Base-by-base conservation (phyloP, 257 asterid genomes). In the Verbena officinalis region DNA sequence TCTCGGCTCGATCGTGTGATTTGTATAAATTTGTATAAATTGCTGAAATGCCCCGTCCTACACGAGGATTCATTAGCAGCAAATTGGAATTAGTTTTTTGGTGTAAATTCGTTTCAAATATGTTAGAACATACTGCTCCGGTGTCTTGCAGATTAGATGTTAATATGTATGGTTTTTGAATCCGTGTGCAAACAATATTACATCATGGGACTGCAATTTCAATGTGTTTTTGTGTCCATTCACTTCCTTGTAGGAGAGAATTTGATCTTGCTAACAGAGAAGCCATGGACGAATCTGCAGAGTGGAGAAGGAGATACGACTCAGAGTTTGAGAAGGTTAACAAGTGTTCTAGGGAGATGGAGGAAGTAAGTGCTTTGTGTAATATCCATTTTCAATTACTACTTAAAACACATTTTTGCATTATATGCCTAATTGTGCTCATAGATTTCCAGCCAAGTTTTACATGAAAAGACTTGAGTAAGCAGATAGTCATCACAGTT, bases 221-320 rank as follows among this genome's bases (percentile, higher is more conserved):
- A 27, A 21, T 57, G 38, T 70, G 0, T 10, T 9, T 48, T 48
- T 19, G 5, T 52, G 58, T 55, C n/a, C 33, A 42, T 70, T 61
- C 59, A 46, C 59, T 74, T 71, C 24, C 55, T 67, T 82, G 89
- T 72, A 94, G 99, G 87, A 86, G 62, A 60, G 85, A 94, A 70
- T 94, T 94, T 74, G 96, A 94, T 83, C 95, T 90, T 77, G 99
- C 97, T 76, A 88, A 67, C 70, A 83, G 86, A 86, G 99, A 94
- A 86, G 97, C 99, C 60, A 83, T 94, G 99, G 99, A 94, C 73
- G 97, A 94, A 86, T 90, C 99, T 73, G 99, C 99, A 24, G 95
- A 84, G 73, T 94, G 97, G 99, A 86, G 99, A 75, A 74, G 71
- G 70, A 84, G 99, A 71, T 94, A 64, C 38, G 97, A 94, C 59